Base-by-base conservation (phyloP, 768 basidiomycete species). In the Cubamyces sp. region DNA sequence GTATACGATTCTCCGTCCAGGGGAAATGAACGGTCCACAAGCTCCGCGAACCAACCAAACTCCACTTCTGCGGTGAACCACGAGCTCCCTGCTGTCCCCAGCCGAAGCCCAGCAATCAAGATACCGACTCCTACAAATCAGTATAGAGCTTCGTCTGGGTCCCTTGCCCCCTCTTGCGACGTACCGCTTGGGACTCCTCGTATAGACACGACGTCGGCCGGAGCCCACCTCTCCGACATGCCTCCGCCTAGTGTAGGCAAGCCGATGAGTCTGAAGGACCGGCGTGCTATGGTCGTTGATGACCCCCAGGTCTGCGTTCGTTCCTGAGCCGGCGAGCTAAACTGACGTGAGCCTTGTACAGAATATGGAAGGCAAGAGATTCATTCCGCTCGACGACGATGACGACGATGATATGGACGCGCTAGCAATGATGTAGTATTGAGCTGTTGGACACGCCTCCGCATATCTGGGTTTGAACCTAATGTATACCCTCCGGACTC, bases 371-470 rank as follows among this genome's bases (percentile, higher is more conserved):
- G 64, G 68, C 1, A 74, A 74, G 60, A 57, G 73, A n/a, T 74
- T 73, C 60, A 73, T 74, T 0, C 55, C 66, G 14, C 57, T 71
- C 6, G 67, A 70, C 30, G 70, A 74, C 25, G 70, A 72, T 28
- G 73, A 72, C n/a, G 73, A 74, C 2, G 73, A 72, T 0, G 73
- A 68, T 18, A 55, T 66, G n/a, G 40, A 57, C 14, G 40, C 2
- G 42, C 42, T 19, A 43, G 42, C 41, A 3, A n/a, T 15, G 18
- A 43, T 43, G 42, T 43, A 43, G 16, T 3, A 21, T 11, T 12
- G 42, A 14, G 41, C 41, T 14, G 41, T 42, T 30, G 28, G 28
- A 30, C 28, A 8, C 28, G 8, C 4, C 8, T 8, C 8, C 28
- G 8, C 3, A 30, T 30, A 3, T 8, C 3, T 8, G 28, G 8